phyloP scores from a whole-genome alignment of 176 grass and related monocot genomes.

The Thinopyrum elongatum region DNA sequence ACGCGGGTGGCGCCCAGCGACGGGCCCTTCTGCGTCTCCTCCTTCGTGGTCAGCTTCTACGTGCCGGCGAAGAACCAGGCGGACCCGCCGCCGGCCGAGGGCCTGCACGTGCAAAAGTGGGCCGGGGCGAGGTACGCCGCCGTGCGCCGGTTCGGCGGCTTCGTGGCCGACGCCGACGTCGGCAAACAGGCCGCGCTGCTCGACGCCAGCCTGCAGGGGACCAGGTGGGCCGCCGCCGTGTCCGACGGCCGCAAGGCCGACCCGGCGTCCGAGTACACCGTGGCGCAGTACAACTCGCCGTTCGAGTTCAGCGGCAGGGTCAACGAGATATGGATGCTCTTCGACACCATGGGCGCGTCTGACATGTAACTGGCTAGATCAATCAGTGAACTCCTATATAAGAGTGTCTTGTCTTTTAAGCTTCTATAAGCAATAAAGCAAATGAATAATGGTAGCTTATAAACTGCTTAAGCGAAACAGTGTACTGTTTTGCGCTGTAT shows the following conservation, averaged over 20 bases:
- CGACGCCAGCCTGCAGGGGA: constrained; percentile 64
- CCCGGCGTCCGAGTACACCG: constrained; percentile 52
- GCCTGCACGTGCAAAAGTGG: constrained; percentile 67
- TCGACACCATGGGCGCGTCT: constrained; percentile 26
- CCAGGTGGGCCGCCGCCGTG: constrained; percentile 65
- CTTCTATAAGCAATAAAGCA: neutral
- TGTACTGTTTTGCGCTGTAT: neutral
- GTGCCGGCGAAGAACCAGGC: constrained; percentile 70
- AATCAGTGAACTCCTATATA: neutral
- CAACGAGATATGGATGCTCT: constrained; percentile 95
- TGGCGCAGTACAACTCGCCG: constrained; percentile 94
- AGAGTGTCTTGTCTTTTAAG: neutral
- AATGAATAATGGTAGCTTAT: neutral
- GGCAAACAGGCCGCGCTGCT: constrained; percentile 63
- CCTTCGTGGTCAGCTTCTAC: constrained; percentile 87
- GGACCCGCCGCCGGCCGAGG: constrained; percentile 63
- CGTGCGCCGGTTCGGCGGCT: constrained; percentile 73
- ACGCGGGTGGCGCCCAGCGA: constrained; percentile 72
- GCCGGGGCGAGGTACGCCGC: constrained; percentile 48
- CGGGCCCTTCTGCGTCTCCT: constrained; percentile 78
- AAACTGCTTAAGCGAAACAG: neutral
- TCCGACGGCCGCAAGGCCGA: constrained; percentile 32
- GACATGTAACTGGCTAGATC: constrained; percentile 8
- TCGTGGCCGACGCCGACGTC: constrained; percentile 55
- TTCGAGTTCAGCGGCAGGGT: constrained; percentile 90